Conservation (phyloP, 164 flowering plant genomes). For the Kingdonia uniflora region DNA sequence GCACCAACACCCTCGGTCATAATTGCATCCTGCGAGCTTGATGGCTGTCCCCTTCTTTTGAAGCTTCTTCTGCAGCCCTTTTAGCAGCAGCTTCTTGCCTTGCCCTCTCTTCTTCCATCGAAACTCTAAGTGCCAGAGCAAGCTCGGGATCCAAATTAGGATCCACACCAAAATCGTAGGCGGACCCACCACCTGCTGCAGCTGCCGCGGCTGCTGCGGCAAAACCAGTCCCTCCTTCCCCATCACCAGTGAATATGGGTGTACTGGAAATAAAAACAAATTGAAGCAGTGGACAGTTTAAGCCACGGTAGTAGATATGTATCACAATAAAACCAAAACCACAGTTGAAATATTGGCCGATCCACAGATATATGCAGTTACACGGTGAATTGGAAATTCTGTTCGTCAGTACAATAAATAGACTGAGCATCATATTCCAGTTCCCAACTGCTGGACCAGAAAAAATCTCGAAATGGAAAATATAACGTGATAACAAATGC, state of each 20-base stretch:
- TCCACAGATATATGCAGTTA: no score
- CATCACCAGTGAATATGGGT: conserved; percentile 90
- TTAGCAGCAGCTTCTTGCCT: conserved; percentile 98
- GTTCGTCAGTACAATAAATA: no score
- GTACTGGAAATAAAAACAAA: conserved; percentile 34
- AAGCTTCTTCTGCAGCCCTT: conserved; percentile 82
- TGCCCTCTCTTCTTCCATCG: conserved; percentile 99
- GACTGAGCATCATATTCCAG: no score
- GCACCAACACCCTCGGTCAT: conserved; percentile 45
- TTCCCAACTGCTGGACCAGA: no score
- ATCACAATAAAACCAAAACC: no score
- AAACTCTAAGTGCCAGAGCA: conserved; percentile 94
- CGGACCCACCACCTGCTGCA: conserved; percentile 69
- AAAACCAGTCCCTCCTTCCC: conserved; percentile 91
- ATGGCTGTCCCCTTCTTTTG: conserved; percentile 46
- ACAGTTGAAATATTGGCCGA: no score
- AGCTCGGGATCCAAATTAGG: conserved; percentile 97
- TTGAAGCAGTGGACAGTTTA: no score
- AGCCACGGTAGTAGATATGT: no score
- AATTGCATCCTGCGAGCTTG: conserved; percentile 54
- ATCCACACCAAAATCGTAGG: conserved; percentile 94
- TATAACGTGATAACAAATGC: no score
- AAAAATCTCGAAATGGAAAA: no score
- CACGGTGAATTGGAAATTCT: no score
- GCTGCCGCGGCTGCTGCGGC: conserved; percentile 89